A percentile compares a stretch with the other conserved stretches of the same genome.
Conservation (phyloP, 208 protist species). For the Wallacemonas rigidus region DNA sequence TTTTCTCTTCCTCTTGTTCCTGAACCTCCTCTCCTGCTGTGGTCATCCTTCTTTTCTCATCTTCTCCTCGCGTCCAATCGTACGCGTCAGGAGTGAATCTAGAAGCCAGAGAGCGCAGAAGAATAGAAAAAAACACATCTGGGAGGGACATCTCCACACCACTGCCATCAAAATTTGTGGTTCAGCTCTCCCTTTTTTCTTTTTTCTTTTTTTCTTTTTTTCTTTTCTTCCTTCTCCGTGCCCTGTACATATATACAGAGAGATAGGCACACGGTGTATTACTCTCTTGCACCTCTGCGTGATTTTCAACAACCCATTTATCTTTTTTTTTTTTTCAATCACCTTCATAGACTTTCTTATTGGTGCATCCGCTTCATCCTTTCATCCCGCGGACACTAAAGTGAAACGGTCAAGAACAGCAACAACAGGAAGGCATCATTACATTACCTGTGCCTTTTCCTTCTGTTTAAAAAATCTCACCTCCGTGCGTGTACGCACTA, state of each 20-base stretch:
- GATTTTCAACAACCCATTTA: neutral
- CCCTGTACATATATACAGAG: neutral
- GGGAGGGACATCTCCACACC: neutral
- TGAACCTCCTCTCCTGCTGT: no score
- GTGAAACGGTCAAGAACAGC: no score
- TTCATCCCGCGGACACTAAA: neutral
- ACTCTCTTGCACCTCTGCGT: neutral
- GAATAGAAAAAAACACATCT: no score
- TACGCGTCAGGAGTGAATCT: no score
- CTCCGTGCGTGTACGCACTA: neutral
- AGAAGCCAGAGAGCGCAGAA: no score
- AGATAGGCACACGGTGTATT: neutral
- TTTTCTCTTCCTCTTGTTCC: no score
- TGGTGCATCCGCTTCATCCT: neutral
- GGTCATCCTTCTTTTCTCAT: no score
- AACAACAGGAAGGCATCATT: no score
- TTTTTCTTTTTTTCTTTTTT: slow-evolving; percentile 17
- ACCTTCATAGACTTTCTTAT: neutral
- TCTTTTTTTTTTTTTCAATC: neutral
- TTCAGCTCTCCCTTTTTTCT: slow-evolving; percentile 14
- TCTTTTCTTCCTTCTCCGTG: neutral
- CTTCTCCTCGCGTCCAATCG: no score
- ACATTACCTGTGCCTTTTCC: neutral
- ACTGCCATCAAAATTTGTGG: slow-evolving; percentile 9
- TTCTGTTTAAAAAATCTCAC: slow-evolving; percentile 12